Percentiles rank a stretch among this genome's conserved stretches.
Evolutionary conservation across 108 stramenopile genomes (phyloP).

Genomic region (Nitzschia sp.): DNA sequence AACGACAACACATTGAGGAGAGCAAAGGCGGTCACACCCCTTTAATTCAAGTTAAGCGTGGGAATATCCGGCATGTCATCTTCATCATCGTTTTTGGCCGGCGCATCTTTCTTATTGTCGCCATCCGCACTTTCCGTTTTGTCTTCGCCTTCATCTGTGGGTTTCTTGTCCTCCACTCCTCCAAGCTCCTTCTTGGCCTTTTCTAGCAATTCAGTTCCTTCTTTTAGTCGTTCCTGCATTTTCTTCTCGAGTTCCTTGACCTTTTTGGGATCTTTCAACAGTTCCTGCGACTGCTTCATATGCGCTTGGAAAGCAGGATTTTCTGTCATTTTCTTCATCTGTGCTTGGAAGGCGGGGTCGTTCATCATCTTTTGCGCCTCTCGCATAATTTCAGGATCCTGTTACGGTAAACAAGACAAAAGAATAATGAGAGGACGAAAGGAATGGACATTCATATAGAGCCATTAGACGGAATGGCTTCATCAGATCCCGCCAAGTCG

Average conservation of each 20-base stretch:
- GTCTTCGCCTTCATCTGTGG: constrained; percentile 26
- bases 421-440: not conserved
- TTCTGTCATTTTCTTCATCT: constrained; percentile 82
- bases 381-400: constrained; percentile 91
- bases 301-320: constrained; percentile 59
- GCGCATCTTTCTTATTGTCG: constrained; percentile 20
- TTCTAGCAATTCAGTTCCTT: constrained; percentile 70
- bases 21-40: too few species aligned
- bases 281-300: constrained; percentile 65
- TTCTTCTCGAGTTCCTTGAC: constrained; percentile 77
- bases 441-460: too few species aligned
- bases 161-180: constrained; percentile 26
- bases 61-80: constrained; percentile 55
- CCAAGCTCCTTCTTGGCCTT: constrained; percentile 43
- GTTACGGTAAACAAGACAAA: not conserved
- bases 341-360: constrained; percentile 77
- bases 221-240: constrained; percentile 56
- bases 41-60: constrained; percentile 38
- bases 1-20: too few species aligned
- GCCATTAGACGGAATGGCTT: too few species aligned
- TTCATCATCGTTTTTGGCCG: constrained; percentile 21
- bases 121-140: constrained; percentile 17
- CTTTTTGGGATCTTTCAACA: constrained; percentile 76
- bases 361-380: constrained; percentile 89
- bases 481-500: too few species aligned